These are phyloP conservation scores for Pseudogymnoascus sp. DNA, from an alignment of 2,329 filamentous ascomycete genomes.

Conservation along the genomic window DNA sequence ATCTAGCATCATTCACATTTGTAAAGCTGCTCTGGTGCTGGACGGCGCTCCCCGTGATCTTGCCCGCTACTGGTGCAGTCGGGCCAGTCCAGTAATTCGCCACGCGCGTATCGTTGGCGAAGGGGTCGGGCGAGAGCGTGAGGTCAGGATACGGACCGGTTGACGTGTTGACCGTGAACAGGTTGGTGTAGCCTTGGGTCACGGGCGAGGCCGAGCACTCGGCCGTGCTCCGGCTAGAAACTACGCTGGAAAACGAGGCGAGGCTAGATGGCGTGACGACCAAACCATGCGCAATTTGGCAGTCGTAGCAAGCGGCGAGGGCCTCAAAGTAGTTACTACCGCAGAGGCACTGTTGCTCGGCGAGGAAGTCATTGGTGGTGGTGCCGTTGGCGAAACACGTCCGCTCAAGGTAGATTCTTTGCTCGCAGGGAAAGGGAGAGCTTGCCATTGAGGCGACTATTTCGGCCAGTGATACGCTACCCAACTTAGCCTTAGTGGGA, in stretches of 20 bases:
- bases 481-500: neutral
- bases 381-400: conserved; percentile 9
- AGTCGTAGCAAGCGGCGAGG: neutral
- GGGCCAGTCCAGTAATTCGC: conserved; percentile 8
- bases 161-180: neutral
- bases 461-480: too few species aligned
- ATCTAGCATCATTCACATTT: neutral
- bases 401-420: neutral
- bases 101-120: conserved; percentile 1
- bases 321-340: conserved; percentile 10
- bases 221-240: neutral
- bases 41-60: conserved; percentile 9
- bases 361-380: conserved; percentile 9
- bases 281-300: neutral
- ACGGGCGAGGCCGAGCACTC: neutral
- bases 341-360: conserved; percentile 14
- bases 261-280: neutral
- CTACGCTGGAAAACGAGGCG: neutral
- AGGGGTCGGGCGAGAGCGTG: neutral
- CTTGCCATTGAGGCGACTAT: neutral
- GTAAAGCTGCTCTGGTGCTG: neutral
- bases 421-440: neutral
- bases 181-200: neutral
- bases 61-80: neutral
- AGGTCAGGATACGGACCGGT: too few species aligned